Percentiles rank a stretch among this genome's conserved stretches.
These are phyloP conservation scores for Pelargonium citronellum DNA, from an alignment of 441 rosid species.

Conservation along the genomic window DNA sequence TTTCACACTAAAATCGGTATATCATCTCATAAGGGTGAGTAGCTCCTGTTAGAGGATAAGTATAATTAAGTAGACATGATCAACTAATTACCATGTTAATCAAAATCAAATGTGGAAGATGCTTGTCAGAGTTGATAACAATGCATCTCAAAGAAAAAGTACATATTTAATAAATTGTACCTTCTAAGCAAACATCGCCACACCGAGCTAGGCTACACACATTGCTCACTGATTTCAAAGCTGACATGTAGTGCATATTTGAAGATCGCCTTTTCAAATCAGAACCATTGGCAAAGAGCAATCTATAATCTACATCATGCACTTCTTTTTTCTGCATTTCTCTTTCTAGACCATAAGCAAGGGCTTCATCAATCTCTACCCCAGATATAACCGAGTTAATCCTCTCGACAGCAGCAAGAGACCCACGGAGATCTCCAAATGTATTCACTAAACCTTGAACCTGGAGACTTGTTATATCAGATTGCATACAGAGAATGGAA, in stretches of 20 bases:
- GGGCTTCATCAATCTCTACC: slow-evolving; percentile 78
- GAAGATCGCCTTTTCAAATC: slow-evolving; percentile 34
- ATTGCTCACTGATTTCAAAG: slow-evolving; percentile 48
- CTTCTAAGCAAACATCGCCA: slow-evolving; percentile 73
- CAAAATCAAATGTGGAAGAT: slow-evolving; percentile 1
- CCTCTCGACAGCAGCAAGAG: slow-evolving; percentile 81
- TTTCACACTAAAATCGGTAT: background rate
- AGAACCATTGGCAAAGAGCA: slow-evolving; percentile 50
- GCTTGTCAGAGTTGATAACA: slow-evolving; percentile 3
- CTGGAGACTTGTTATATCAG: slow-evolving; percentile 32
- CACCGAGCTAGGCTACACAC: slow-evolving; percentile 63
- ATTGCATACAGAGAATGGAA: slow-evolving; percentile 14
- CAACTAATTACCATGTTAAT: background rate
- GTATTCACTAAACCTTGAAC: slow-evolving; percentile 96
- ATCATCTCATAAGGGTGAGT: background rate
- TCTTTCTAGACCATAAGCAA: slow-evolving; percentile 81
- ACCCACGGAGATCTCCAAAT: slow-evolving; percentile 84
- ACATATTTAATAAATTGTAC: slow-evolving; percentile 30
- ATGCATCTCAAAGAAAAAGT: slow-evolving; percentile 12
- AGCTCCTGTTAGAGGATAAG: background rate
- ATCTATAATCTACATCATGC: slow-evolving; percentile 44
- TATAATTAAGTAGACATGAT: background rate
- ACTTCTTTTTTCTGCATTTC: slow-evolving; percentile 52
- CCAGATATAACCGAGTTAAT: slow-evolving; percentile 72
- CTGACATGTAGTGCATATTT: slow-evolving; percentile 61